A percentile compares a stretch with the other conserved stretches of the same genome.
phyloP scores from a whole-genome alignment of 139 green algal species.

The Dunaliella sp. region DNA sequence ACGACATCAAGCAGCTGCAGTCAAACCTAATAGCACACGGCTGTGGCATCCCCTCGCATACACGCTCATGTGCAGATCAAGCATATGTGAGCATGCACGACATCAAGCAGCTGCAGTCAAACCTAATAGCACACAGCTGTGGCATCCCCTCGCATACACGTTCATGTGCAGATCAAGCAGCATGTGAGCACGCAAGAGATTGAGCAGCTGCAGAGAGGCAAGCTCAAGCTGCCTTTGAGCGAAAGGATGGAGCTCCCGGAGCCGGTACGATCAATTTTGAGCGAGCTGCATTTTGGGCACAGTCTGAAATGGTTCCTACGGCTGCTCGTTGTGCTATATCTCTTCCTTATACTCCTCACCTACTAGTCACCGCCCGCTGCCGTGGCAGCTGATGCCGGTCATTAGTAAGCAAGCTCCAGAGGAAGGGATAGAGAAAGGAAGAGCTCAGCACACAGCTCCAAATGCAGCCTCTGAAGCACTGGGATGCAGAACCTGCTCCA shows the following conservation, averaged over 20 bases:
- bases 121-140: no score
- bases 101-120: not conserved
- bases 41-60: not conserved
- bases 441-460: no score
- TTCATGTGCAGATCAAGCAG: not conserved
- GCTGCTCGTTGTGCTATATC: not conserved
- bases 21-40: not conserved
- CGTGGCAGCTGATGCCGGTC: no score
- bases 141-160: no score
- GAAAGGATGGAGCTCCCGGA: not conserved
- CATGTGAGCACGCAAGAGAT: conserved; percentile 6
- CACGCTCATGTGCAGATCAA: not conserved
- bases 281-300: not conserved
- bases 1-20: not conserved
- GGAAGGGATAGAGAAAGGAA: no score
- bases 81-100: not conserved
- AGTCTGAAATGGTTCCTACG: not conserved
- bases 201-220: not conserved
- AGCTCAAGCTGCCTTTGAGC: not conserved
- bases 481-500: no score
- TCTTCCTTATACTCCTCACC: not conserved
- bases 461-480: no score
- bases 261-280: not conserved
- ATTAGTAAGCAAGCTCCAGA: no score
- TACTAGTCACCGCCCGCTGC: no score